Base-by-base conservation (phyloP, 371 early-diverging fungal genomes). In the Rhizopus delemar region DNA sequence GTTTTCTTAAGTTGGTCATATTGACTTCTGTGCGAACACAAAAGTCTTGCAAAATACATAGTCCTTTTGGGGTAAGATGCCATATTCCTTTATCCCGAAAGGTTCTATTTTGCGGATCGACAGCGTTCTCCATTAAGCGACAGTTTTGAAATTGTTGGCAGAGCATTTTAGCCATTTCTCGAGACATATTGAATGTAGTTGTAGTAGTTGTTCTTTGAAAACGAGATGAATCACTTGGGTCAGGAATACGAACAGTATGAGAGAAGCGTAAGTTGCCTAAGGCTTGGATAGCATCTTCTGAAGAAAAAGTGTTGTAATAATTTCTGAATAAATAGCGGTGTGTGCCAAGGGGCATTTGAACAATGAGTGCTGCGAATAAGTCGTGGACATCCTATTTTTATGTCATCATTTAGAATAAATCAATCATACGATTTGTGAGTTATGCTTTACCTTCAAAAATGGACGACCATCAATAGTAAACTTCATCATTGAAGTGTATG, bases 101-200 rank as follows among this genome's bases (percentile, higher is more conserved):
- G 9, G 78, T 69, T 48, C 84, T 68, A 46, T 66, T 81, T 35
- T 65, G 69, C 1, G 80, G 72, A 49, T 87, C 87, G 0, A 71
- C 68, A 3, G 84, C 81, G 51, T 73, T 81, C 46, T 84, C 84
- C 59, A 83, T 74, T 15, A 85, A 54, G 3, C 75, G 73, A 28
- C 84, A 81, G 35, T 81, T 77, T 69, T 82, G 83, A 63, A 87
- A 85, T 43, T 83, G 78, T 52, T 85, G 85, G 45, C 86, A 85
- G 2, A 87, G 66, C 46, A 80, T 80, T 60, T 80, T 81, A 35
- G 87, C 86, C 86, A 87, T 84, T 41, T 84, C 86, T 53, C 76
- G 63, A 11, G 80, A 77, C 78, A 87, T 81, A 31, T 82, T 84
- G 57, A 87, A 85, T 5, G 84, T 84, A 0, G 87, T 87, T 0